Evolutionary conservation across 192 early-diverging fungal species (phyloP).

Genomic region (Linnemannia schmuckeri): DNA sequence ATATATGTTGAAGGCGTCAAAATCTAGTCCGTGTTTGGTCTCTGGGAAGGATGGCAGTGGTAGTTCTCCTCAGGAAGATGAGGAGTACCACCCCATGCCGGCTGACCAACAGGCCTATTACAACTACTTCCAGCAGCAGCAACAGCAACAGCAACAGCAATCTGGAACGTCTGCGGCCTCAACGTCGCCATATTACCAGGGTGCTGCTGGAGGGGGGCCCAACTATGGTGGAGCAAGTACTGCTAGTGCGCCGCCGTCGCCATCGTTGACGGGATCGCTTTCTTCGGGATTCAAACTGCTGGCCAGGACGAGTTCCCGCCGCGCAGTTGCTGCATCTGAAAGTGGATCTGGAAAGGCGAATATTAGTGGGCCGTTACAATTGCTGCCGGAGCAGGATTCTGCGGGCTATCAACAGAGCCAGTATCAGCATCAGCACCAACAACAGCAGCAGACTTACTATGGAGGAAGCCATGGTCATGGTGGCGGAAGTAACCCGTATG

Average conservation of each 20-base stretch:
- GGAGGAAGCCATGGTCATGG: not conserved
- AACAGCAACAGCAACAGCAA: not conserved
- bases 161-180: not conserved
- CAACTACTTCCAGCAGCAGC: slow-evolving; percentile 13
- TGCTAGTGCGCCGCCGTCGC: not conserved
- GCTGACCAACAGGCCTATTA: not conserved
- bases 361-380: slow-evolving; percentile 32
- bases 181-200: not conserved
- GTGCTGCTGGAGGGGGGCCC: not conserved
- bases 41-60: slow-evolving; percentile 4
- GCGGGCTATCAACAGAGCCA: not conserved
- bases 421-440: not conserved
- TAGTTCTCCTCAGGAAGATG: not conserved
- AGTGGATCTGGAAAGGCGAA: slow-evolving; percentile 5
- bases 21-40: slow-evolving; percentile 26
- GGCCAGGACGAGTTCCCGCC: slow-evolving; percentile 28
- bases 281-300: slow-evolving; percentile 15
- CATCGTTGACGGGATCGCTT: not conserved
- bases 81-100: slow-evolving; percentile 3
- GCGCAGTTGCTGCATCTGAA: not conserved
- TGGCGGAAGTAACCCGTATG: slow-evolving; percentile 10
- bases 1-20: slow-evolving; percentile 32
- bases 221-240: not conserved
- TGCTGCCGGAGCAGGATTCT: slow-evolving; percentile 11
- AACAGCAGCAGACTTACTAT: not conserved